Evolutionary conservation across 139 green algal species (phyloP), one percentile per base, ranked within the genome.

Genomic region (Volvox africanus): DNA sequence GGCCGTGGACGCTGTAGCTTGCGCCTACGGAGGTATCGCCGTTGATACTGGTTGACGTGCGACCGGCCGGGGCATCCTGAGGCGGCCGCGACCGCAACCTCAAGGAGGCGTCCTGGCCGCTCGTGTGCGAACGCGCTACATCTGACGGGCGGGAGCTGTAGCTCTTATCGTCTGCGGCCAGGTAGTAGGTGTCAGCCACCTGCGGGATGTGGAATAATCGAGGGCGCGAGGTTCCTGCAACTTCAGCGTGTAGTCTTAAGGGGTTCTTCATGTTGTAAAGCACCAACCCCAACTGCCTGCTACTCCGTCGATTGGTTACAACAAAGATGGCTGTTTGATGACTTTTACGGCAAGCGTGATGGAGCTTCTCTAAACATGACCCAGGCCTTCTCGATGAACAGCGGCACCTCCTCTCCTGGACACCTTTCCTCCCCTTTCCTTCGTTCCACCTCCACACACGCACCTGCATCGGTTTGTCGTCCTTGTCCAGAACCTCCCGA

Each of bases 401-500:
- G 44, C 44, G 44, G 44, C 5, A 55, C 44, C 44, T 9, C 44
- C 44, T 55, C 44, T 55, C 44, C 9, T 55, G 9, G 44, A 55
- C n/a, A n/a, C n/a, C n/a, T n/a, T n/a, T n/a, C n/a, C n/a, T n/a
- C n/a, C n/a, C n/a, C n/a, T n/a, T n/a, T n/a, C n/a, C n/a, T n/a
- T n/a, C n/a, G n/a, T n/a, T n/a, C 62, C 62, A 20, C 18, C 62
- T 28, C 67, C 22, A 3, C 67, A 28, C 67, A 50, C 85, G 5
- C 85, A 89, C 85, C 85, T 89, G 37, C 30, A 82, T 61, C 18
- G 85, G 85, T 50, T 89, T 82, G 86, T 90, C 86, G 50, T 90
- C 86, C 75, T 90, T 90, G 75, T 90, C 86, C 55, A 90, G 86
- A 24, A 90, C 86, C 86, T 90, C 86, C 17, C 75, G 73, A 55